Conservation (phyloP, 495 filamentous ascomycete genomes). For the Penicillium cosmopolitanum region DNA sequence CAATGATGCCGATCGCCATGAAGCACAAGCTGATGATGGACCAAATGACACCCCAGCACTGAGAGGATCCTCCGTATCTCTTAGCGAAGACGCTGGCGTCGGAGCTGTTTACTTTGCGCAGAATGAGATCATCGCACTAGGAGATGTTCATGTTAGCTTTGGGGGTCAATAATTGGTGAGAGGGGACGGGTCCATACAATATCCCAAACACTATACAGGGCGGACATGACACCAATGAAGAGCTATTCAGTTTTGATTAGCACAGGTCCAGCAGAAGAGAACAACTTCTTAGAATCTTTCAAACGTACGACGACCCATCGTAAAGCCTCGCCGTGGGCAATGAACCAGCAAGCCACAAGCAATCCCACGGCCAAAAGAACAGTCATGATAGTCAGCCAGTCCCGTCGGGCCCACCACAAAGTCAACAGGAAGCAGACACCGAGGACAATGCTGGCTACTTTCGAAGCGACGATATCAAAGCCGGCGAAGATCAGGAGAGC, state of each 20-base stretch:
- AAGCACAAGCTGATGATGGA: constrained; percentile 69
- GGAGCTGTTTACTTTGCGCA: constrained; percentile 78
- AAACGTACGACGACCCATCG: constrained; percentile 65
- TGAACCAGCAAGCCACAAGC: constrained; percentile 79
- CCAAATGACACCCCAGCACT: constrained; percentile 84
- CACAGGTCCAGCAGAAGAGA: background rate
- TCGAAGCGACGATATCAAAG: constrained; percentile 79
- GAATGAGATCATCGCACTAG: constrained; percentile 79
- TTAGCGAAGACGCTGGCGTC: constrained; percentile 82
- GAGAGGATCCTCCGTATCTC: constrained; percentile 75
- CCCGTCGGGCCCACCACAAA: constrained; percentile 76
- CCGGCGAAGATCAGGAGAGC: constrained; percentile 79
- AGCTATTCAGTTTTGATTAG: constrained; percentile 38
- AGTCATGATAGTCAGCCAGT: constrained; percentile 76
- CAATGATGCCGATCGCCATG: constrained; percentile 72
- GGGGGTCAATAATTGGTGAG: background rate
- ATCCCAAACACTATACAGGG: constrained; percentile 81
- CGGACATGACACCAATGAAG: constrained; percentile 81
- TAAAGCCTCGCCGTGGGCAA: constrained; percentile 71
- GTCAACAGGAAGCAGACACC: constrained; percentile 76
- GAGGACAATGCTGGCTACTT: constrained; percentile 71
- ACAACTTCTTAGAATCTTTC: constrained; percentile 16
- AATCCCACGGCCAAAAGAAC: constrained; percentile 69
- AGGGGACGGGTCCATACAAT: constrained; percentile 55
- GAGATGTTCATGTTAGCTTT: constrained; percentile 1